Evolutionary conservation across 2,329 filamentous ascomycete species (phyloP).

Genomic region (Moelleriella libera): DNA sequence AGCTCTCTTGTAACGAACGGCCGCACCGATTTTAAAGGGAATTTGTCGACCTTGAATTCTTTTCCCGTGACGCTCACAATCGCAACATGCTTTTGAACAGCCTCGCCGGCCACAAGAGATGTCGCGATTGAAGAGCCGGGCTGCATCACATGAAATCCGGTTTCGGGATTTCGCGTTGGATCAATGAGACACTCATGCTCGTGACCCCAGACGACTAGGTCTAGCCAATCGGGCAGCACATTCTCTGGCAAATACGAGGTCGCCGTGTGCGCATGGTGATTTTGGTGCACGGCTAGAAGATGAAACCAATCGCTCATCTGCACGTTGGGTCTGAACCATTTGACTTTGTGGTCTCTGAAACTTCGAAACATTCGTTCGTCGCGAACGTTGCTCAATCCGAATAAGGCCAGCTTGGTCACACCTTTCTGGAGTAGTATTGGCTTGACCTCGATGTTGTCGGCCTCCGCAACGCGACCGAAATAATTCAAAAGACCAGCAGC

Average conservation of each 20-base stretch:
- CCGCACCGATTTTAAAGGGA: conserved; percentile 75
- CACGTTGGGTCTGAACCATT: conserved; percentile 72
- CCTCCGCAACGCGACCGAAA: conserved; percentile 81
- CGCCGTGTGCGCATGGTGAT: conserved; percentile 81
- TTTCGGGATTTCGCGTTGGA: conserved; percentile 70
- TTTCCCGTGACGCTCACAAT: conserved; percentile 74
- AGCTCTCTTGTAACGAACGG: conserved; percentile 85
- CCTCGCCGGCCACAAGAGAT: conserved; percentile 78
- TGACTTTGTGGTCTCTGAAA: conserved; percentile 84
- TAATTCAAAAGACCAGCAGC: conserved; percentile 90
- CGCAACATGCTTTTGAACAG: conserved; percentile 79
- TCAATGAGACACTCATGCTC: conserved; percentile 94
- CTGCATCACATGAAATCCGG: conserved; percentile 90
- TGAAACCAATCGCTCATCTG: conserved; percentile 92
- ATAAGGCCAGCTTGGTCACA: conserved; percentile 79
- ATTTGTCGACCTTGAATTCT: conserved; percentile 65
- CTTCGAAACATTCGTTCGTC: conserved; percentile 91
- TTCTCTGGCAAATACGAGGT: conserved; percentile 92
- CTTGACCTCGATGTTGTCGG: conserved; percentile 86
- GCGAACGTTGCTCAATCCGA: conserved; percentile 88
- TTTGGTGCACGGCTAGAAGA: conserved; percentile 87
- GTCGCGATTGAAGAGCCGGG: conserved; percentile 94
- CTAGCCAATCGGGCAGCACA: conserved; percentile 80
- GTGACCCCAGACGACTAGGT: conserved; percentile 91
- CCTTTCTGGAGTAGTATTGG: conserved; percentile 91